phyloP scores from a whole-genome alignment of 768 basidiomycete genomes.

The Ephemerocybe angulata region DNA sequence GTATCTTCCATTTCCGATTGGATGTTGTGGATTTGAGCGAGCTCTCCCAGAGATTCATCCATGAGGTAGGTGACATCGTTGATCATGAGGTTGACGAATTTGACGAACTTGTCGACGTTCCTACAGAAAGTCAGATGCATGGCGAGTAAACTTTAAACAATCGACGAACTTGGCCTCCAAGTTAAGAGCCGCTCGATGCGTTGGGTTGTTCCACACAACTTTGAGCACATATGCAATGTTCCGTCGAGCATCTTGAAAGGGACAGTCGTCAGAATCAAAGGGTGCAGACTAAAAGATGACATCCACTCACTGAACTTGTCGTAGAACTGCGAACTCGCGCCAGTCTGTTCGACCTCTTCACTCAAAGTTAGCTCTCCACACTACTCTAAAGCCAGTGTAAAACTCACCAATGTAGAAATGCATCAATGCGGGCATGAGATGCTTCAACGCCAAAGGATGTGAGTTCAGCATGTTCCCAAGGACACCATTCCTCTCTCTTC shows the following conservation, averaged over 20 bases:
- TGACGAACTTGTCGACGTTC: constrained; percentile 89
- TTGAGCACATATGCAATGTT: constrained; percentile 87
- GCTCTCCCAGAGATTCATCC: constrained; percentile 89
- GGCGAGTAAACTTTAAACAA: neutral
- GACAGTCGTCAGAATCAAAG: neutral
- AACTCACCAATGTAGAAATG: constrained; percentile 88
- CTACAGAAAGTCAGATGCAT: constrained; percentile 33
- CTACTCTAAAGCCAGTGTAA: neutral
- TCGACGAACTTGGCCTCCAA: constrained; percentile 64
- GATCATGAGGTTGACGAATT: constrained; percentile 96
- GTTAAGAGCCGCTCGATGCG: constrained; percentile 83
- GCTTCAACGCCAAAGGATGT: constrained; percentile 78
- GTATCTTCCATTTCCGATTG: constrained; percentile 81
- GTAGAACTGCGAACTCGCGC: constrained; percentile 97
- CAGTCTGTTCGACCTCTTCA: constrained; percentile 94
- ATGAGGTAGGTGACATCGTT: constrained; percentile 98
- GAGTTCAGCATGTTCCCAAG: constrained; percentile 81
- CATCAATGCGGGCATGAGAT: constrained; percentile 88
- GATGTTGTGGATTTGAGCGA: constrained; percentile 84
- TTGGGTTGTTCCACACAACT: constrained; percentile 86
- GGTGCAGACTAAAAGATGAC: neutral
- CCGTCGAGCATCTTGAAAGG: constrained; percentile 48
- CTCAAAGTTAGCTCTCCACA: neutral
- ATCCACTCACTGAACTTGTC: constrained; percentile 85
- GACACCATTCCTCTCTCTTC: constrained; percentile 63